A percentile compares a stretch with the other conserved stretches of the same genome.
phyloP scores from a whole-genome alignment of 306 rosid genomes.

The Dryas alaskensis region DNA sequence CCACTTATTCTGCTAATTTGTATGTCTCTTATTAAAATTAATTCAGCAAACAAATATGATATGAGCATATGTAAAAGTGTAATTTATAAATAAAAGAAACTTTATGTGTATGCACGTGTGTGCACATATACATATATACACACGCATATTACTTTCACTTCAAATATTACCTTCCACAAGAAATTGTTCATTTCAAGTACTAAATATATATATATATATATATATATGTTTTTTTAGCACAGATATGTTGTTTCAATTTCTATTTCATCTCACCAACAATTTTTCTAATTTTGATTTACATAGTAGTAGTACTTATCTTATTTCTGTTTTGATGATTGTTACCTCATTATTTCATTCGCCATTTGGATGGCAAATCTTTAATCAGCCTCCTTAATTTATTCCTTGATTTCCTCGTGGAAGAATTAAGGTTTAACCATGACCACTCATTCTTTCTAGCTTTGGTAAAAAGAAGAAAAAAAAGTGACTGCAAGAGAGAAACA shows the following conservation, averaged over 20 bases:
- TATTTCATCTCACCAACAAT: too few species aligned
- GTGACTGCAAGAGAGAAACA: conserved; percentile 10
- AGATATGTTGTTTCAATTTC: too few species aligned
- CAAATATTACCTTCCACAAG: too few species aligned
- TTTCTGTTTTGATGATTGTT: neutral
- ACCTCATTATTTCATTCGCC: conserved; percentile 3
- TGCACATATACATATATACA: too few species aligned
- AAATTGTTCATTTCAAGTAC: too few species aligned
- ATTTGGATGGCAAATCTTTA: neutral
- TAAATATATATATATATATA: too few species aligned
- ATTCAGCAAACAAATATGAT: too few species aligned
- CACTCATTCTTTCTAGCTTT: neutral
- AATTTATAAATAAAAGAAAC: too few species aligned
- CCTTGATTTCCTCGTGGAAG: conserved; percentile 25
- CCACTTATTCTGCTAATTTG: neutral
- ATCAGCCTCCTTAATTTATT: conserved; percentile 18
- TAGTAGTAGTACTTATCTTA: neutral
- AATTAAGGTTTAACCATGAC: neutral
- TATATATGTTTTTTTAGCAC: too few species aligned
- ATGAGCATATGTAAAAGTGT: neutral
- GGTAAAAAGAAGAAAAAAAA: neutral
- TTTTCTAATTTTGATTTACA: too few species aligned
- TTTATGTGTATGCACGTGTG: neutral
- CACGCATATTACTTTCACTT: too few species aligned
- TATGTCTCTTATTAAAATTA: neutral